Base-by-base conservation (phyloP, 225 moss, liverwort and hornwort genomes). In the Lunularia cruciata region DNA sequence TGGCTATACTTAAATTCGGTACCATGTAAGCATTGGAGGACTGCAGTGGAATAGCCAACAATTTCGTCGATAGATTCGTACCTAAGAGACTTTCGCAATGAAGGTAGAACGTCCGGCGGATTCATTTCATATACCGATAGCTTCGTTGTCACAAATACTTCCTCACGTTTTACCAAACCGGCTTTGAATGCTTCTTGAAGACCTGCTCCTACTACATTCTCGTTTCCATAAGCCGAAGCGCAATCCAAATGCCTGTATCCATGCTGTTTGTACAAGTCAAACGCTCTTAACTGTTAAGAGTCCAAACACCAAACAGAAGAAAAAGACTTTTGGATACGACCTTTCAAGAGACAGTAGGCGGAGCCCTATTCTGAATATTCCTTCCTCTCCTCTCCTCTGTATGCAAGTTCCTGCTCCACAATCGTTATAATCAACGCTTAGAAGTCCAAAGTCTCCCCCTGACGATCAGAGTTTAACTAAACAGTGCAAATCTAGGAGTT, bases 241-340 rank as follows among this genome's bases (percentile, higher is more conserved):
- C 92, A 90, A 32, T 96, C 95, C 49, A 92, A 73, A 72, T 92
- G 95, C 55, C 95, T 84, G 72, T 90, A 96, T 1, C 95, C 95
- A 77, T 83, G 73, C 95, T 96, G 69, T 74, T 23, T 27, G 34
- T 20, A 33, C 45, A 34, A 5, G n/a, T 14, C 0, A 61, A 48
- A 3, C 38, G 3, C 2, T 37, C 26, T 4, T n/a, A 4, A 57
- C 6, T 2, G 22, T 18, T 48, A 48, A 48, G 2, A 2, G 15
- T 48, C 19, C 7, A 18, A 3, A 2, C 22, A 19, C 19, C 56
- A 28, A 32, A 32, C 34, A 31, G 15, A 57, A 31, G 20, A 14
- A 3, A 57, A 18, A 31, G 34, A 57, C 34, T 57, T 9, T 33
- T 31, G 3, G 16, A 5, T 57, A 3, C 2, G 19, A 18, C 28